phyloP scores from a whole-genome alignment of 2,329 filamentous ascomycete genomes.

The Ceratocystis alfenasii region DNA sequence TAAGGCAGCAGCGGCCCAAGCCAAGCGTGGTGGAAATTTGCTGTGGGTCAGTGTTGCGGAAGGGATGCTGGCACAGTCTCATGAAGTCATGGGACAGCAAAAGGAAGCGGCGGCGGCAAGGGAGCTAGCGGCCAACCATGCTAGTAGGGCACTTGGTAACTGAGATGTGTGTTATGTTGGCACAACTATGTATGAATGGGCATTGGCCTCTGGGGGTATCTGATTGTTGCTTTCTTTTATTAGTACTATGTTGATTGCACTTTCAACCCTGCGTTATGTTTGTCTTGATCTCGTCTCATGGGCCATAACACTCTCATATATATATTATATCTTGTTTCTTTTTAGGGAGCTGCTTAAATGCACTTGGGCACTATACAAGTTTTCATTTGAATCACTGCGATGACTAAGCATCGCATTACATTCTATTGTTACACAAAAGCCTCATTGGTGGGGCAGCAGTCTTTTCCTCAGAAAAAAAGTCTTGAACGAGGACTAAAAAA shows the following conservation, averaged over 20 bases:
- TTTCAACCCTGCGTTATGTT: background rate
- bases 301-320: background rate
- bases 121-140: conserved; percentile 31
- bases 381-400: background rate
- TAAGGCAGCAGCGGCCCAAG: conserved; percentile 54
- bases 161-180: background rate
- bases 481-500: background rate
- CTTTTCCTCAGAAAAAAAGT: background rate
- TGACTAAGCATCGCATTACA: conserved; percentile 2
- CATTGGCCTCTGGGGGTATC: background rate
- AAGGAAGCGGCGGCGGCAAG: conserved; percentile 33
- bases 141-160: conserved; percentile 18
- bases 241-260: too few relatives aligned
- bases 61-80: conserved; percentile 63
- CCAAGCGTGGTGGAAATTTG: conserved; percentile 55
- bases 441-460: background rate
- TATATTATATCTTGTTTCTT: background rate
- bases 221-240: background rate
- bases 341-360: background rate
- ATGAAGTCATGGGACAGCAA: conserved; percentile 57
- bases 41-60: conserved; percentile 73
- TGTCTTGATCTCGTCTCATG: background rate
- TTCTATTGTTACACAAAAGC: background rate
- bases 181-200: background rate
- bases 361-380: background rate